Evolutionary conservation across 1,284 basidiomycete genomes (phyloP).

Genomic region (Papiliotrema flavescens): DNA sequence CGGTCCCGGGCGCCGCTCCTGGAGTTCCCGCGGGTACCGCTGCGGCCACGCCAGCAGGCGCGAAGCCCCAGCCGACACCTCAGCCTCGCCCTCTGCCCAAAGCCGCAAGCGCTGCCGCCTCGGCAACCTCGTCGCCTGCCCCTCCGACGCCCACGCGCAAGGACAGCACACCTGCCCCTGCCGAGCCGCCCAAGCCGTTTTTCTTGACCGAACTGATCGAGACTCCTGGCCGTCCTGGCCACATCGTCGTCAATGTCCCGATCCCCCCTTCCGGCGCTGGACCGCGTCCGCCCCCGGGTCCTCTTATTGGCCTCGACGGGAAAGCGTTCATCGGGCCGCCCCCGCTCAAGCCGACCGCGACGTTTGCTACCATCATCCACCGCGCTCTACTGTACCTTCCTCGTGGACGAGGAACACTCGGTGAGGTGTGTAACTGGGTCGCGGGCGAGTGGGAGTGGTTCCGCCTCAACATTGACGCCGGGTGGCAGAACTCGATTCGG

Average conservation of each 20-base stretch:
- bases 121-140: slow-evolving; percentile 8
- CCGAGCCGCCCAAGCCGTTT: slow-evolving; percentile 35
- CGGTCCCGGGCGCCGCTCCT: background rate
- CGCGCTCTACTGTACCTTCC: slow-evolving; percentile 42
- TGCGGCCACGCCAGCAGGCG: background rate
- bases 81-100: background rate
- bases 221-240: slow-evolving; percentile 39
- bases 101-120: slow-evolving; percentile 15
- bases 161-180: slow-evolving; percentile 8
- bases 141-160: slow-evolving; percentile 7
- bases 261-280: slow-evolving; percentile 46
- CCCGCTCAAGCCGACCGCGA: slow-evolving; percentile 46
- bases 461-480: slow-evolving; percentile 64
- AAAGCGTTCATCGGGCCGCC: slow-evolving; percentile 47
- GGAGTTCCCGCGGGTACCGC: background rate
- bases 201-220: slow-evolving; percentile 43
- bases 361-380: slow-evolving; percentile 49
- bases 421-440: slow-evolving; percentile 90
- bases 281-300: slow-evolving; percentile 41
- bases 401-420: slow-evolving; percentile 77
- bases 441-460: slow-evolving; percentile 85
- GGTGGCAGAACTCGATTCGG: slow-evolving; percentile 49
- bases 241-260: slow-evolving; percentile 45
- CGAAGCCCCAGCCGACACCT: background rate
- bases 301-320: slow-evolving; percentile 46